Conservation (phyloP, 192 early-diverging fungal genomes). For the Pilaira anomala region DNA sequence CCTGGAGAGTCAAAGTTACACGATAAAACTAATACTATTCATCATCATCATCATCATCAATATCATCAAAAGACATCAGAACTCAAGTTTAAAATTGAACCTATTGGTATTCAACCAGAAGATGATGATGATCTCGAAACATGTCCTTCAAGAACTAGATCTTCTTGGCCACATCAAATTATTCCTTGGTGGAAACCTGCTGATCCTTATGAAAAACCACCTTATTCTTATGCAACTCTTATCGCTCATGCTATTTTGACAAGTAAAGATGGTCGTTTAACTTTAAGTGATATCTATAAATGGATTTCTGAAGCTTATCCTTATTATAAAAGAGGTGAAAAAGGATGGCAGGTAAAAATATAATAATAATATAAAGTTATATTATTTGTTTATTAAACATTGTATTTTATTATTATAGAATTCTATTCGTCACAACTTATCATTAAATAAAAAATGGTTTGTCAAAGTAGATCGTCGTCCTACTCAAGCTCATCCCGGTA, state of each 20-base stretch:
- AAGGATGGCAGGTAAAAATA: conserved; percentile 73
- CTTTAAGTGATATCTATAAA: conserved; percentile 82
- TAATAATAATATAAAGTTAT: neutral
- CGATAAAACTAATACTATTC: neutral
- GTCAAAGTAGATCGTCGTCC: conserved; percentile 62
- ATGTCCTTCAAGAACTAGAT: conserved; percentile 11
- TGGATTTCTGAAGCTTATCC: conserved; percentile 73
- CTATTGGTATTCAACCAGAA: conserved; percentile 19
- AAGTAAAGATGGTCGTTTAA: conserved; percentile 57
- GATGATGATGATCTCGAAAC: conserved; percentile 24
- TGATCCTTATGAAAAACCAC: conserved; percentile 46
- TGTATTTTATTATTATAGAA: conserved; percentile 48
- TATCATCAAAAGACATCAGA: neutral
- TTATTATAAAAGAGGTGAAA: conserved; percentile 57
- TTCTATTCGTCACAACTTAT: conserved; percentile 87
- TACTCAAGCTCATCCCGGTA: conserved; percentile 62
- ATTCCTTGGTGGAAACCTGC: conserved; percentile 30
- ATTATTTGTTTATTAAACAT: neutral
- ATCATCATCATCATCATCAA: neutral
- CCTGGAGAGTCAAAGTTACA: neutral
- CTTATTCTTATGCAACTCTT: conserved; percentile 77
- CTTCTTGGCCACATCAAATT: conserved; percentile 20
- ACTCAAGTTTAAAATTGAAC: conserved; percentile 24
- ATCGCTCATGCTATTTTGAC: conserved; percentile 77
- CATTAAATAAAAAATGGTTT: conserved; percentile 74